Evolutionary conservation across 75 land plant genomes (phyloP).

Genomic region (Cryptomeria japonica): DNA sequence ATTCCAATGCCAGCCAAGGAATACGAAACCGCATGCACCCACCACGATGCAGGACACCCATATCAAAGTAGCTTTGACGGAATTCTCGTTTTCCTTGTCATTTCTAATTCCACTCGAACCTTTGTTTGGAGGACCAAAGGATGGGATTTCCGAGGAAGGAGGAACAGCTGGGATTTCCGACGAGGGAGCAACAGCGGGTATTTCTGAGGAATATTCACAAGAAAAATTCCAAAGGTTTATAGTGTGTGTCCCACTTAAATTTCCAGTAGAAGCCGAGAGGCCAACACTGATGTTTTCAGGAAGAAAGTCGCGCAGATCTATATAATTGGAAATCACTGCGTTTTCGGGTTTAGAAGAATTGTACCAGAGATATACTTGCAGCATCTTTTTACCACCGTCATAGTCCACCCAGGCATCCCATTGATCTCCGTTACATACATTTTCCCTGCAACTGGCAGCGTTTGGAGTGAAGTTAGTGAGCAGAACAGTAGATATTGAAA

Average conservation of each 20-base stretch:
- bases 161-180: no score
- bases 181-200: no score
- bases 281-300: background rate
- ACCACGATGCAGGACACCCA: no score
- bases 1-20: no score
- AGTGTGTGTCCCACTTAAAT: background rate
- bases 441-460: background rate
- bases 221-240: background rate
- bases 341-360: background rate
- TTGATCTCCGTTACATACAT: background rate
- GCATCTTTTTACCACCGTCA: conserved; percentile 9
- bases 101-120: no score
- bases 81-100: no score
- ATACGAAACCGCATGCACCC: no score
- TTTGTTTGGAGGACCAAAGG: no score
- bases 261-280: background rate
- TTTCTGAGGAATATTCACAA: no score
- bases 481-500: background rate
- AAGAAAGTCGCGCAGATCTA: background rate
- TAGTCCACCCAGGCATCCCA: conserved; percentile 24
- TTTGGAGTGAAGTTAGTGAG: background rate
- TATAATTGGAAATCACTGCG: background rate
- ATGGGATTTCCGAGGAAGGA: no score
- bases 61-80: no score
- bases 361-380: conserved; percentile 10